These are phyloP conservation scores for Raddia guianensis DNA, from an alignment of 176 grass and related monocot species.

Conservation along the genomic window DNA sequence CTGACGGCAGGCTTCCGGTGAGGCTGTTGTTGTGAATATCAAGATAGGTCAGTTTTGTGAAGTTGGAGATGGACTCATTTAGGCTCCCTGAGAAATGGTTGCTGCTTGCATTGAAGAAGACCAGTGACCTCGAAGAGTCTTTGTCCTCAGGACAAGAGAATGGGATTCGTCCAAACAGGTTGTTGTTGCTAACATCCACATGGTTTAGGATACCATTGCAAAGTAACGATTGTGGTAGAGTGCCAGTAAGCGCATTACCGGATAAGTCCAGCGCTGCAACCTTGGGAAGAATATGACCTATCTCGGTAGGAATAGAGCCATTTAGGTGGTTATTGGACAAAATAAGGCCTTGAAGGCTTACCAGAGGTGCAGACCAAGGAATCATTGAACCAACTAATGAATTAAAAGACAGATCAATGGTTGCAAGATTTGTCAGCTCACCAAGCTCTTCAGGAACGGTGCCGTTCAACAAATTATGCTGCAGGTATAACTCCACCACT, in stretches of 20 bases:
- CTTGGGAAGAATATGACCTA: constrained; percentile 60
- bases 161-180: constrained; percentile 61
- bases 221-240: constrained; percentile 62
- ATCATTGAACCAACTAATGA: constrained; percentile 58
- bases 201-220: constrained; percentile 49
- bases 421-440: constrained; percentile 59
- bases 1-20: constrained; percentile 61
- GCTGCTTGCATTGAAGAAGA: constrained; percentile 76
- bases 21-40: constrained; percentile 84
- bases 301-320: constrained; percentile 62
- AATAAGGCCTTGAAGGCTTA: constrained; percentile 65
- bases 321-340: constrained; percentile 70
- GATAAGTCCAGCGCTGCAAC: constrained; percentile 66
- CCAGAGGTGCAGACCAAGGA: constrained; percentile 42
- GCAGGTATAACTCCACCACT: constrained; percentile 56
- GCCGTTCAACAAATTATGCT: constrained; percentile 70
- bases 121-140: constrained; percentile 37
- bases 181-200: constrained; percentile 78
- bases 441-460: constrained; percentile 71
- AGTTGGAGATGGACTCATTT: constrained; percentile 64
- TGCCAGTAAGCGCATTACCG: constrained; percentile 52
- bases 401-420: constrained; percentile 78
- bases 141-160: constrained; percentile 38
- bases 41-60: constrained; percentile 61
- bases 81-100: constrained; percentile 70